A percentile compares a stretch with the other conserved stretches of the same genome.
Evolutionary conservation across 179 eudicot species (phyloP).

Genomic region (Silene noctiflora): DNA sequence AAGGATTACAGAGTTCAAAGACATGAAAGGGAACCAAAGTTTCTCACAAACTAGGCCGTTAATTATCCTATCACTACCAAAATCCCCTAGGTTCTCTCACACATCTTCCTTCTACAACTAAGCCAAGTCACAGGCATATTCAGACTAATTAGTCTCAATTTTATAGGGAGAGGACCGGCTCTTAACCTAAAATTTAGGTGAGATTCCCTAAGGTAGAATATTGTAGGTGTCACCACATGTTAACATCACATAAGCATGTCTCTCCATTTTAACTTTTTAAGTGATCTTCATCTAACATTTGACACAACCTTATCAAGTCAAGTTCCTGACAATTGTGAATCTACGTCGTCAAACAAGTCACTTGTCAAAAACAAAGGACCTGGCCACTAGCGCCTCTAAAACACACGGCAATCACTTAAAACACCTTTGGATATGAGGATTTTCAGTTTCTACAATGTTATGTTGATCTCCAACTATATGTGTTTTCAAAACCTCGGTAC

Average conservation of each 20-base stretch:
- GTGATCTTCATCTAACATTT: not conserved
- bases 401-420: no score
- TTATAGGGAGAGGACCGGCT: not conserved
- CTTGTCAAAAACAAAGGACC: not conserved
- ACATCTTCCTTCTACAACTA: no score
- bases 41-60: no score
- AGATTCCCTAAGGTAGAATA: no score
- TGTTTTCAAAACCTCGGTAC: not conserved
- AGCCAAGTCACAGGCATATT: not conserved
- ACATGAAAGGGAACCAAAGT: no score
- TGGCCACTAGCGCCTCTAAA: no score
- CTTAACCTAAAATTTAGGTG: not conserved
- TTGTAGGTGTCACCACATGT: not conserved
- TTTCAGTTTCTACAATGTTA: no score
- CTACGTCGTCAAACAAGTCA: not conserved
- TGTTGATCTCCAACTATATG: not conserved
- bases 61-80: no score
- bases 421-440: not conserved
- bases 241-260: not conserved
- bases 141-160: not conserved
- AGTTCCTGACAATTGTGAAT: not conserved
- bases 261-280: not conserved
- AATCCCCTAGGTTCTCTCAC: no score
- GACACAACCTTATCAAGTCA: not conserved
- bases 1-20: no score